Evolutionary conservation across 805 yeast species (phyloP), one percentile per base, ranked within the genome.

Genomic region (Starmerella scarabaei): DNA sequence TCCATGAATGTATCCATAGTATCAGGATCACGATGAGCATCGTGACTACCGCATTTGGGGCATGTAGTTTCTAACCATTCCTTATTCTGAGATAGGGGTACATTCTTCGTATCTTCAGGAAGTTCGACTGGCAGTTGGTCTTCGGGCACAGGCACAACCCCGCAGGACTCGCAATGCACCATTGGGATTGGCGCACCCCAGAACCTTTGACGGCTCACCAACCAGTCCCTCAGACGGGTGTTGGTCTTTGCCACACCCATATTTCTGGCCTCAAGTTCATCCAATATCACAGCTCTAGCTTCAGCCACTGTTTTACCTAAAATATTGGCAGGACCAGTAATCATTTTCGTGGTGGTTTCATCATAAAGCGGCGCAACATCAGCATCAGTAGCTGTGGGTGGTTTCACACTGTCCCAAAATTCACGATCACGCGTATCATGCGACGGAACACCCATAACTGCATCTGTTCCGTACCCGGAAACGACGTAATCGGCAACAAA

Each of bases 151-250:
- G 97, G 81, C 1, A 88, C 95, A 0, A 77, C 62, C 1, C 98
- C 98, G 66, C 98, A 91, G 2, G 21, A 59, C 5, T 68, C 69
- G 63, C 98, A 91, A 54, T 91, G 91, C 21, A 91, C 68, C 16
- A 91, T 84, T 4, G 98, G 98, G 40, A 91, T 91, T 2, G 98
- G 98, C 0, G 96, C 91, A 20, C 98, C 98, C 98, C 98, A 91
- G 59, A 80, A 88, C 44, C 98, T 65, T 59, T 91, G 98, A 55
- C 98, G 72, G 53, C 93, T 79, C 35, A 91, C 80, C 21, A 91
- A 68, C 98, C 98, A 91, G 56, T 91, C 98, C 50, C 96, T 69
- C 21, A 91, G 63, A 48, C 77, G 71, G 53, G 68, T 78, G 47
- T 76, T 76, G 0, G 69, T 66, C 3, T 71, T 64, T 3, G 50